A percentile compares a stretch with the other conserved stretches of the same genome.
phyloP scores from a whole-genome alignment of 257 asterid genomes.

The Avicennia marina region DNA sequence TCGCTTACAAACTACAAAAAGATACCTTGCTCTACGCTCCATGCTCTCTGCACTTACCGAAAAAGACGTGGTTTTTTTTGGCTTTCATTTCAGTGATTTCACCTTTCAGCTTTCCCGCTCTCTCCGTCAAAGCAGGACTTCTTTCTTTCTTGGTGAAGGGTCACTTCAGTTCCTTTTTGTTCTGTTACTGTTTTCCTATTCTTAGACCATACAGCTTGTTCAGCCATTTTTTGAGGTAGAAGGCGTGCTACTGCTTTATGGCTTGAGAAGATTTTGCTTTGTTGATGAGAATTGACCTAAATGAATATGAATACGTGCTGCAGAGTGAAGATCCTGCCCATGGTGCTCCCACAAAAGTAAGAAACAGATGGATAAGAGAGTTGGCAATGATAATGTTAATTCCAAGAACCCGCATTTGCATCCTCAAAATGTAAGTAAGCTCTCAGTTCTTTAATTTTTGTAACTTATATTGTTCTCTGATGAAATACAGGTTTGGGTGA shows the following conservation, averaged over 20 bases:
- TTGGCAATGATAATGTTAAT: constrained; percentile 9
- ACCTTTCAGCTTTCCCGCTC: constrained; percentile 34
- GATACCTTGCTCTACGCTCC: constrained; percentile 49
- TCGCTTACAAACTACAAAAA: constrained; percentile 20
- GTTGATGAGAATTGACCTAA: background rate
- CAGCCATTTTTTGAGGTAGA: no score
- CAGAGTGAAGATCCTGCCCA: constrained; percentile 20
- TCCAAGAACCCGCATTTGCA: constrained; percentile 43
- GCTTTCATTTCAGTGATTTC: constrained; percentile 21
- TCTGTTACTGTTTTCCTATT: background rate
- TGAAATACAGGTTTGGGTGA: background rate
- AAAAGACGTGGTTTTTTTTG: no score
- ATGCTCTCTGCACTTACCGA: no score
- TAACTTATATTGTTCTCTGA: background rate
- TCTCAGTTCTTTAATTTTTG: background rate
- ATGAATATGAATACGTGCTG: background rate
- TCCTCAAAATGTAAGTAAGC: constrained; percentile 49
- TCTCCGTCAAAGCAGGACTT: constrained; percentile 18
- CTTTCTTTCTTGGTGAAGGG: constrained; percentile 11
- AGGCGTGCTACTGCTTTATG: no score
- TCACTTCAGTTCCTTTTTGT: background rate
- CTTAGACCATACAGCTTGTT: no score
- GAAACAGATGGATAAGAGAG: constrained; percentile 33
- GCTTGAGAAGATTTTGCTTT: no score
- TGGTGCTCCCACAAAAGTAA: constrained; percentile 14